Conservation (phyloP, 257 asterid genomes). For the Voacanga thouarsii region DNA sequence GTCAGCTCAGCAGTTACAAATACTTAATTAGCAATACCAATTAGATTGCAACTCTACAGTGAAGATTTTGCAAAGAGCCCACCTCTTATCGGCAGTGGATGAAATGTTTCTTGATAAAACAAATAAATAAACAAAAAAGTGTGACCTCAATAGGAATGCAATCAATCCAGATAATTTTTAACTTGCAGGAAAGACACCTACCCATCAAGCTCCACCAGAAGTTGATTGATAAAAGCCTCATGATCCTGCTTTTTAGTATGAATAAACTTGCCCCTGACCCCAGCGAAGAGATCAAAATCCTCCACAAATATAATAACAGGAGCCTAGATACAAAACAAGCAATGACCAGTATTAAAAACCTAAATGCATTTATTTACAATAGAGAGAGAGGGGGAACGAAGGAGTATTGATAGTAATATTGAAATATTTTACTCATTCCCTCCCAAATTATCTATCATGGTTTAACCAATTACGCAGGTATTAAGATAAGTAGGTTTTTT, state of each 20-base stretch:
- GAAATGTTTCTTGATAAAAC: background rate
- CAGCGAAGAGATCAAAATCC: constrained; percentile 98
- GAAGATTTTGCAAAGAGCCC: background rate
- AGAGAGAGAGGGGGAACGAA: background rate
- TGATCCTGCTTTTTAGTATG: constrained; percentile 94
- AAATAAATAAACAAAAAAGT: no score
- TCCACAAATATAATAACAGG: constrained; percentile 98
- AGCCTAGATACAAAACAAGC: constrained; percentile 48
- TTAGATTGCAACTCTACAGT: background rate
- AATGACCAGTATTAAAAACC: constrained; percentile 3
- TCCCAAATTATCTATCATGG: no score
- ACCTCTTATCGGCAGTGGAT: background rate
- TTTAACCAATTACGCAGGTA: no score
- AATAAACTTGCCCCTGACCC: constrained; percentile 86
- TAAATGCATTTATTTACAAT: background rate
- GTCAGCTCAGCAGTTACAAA: background rate
- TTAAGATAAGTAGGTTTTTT: no score
- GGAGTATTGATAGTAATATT: background rate
- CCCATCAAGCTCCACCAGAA: constrained; percentile 99
- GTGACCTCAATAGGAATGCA: background rate
- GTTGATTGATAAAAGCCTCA: constrained; percentile 98
- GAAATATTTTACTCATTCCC: background rate
- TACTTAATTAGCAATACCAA: background rate
- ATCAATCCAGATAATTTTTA: background rate
- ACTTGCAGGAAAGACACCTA: constrained; percentile 22